These are phyloP conservation scores for Exophiala lecanii-corni DNA, from an alignment of 2,329 filamentous ascomycete species.

Conservation along the genomic window DNA sequence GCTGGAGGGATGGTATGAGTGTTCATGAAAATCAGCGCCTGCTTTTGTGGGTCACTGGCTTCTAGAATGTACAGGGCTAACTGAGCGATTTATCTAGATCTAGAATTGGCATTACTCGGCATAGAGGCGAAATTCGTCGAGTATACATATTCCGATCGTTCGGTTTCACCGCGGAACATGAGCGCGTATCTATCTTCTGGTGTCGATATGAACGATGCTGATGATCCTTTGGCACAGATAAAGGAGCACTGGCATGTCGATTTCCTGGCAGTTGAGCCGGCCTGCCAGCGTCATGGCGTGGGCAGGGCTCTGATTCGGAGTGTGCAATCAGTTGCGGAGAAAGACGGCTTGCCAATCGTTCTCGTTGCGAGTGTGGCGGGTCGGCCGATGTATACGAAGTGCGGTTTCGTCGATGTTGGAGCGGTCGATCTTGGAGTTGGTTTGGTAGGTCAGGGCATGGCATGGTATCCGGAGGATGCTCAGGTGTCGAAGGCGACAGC, in stretches of 20 bases:
- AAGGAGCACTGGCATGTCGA: slow-evolving; percentile 25
- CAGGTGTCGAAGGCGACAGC: too few species aligned
- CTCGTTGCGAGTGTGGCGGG: slow-evolving; percentile 28
- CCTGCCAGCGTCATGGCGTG: slow-evolving; percentile 29
- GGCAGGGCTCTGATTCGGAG: slow-evolving; percentile 28
- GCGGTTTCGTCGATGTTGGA: slow-evolving; percentile 29
- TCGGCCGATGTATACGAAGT: slow-evolving; percentile 28
- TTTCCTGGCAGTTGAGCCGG: slow-evolving; percentile 24
- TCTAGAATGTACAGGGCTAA: too few species aligned
- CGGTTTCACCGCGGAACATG: slow-evolving; percentile 7
- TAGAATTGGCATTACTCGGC: slow-evolving; percentile 16
- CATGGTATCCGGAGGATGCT: slow-evolving; percentile 11
- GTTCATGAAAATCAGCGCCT: slow-evolving; percentile 15
- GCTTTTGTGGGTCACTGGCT: neutral
- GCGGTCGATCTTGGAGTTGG: slow-evolving; percentile 7
- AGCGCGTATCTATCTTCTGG: neutral
- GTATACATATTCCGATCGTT: slow-evolving; percentile 16
- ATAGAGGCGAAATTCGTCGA: slow-evolving; percentile 15
- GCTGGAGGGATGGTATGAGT: too few species aligned
- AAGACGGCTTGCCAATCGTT: slow-evolving; percentile 25
- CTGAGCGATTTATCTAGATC: slow-evolving; percentile 10
- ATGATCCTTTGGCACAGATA: slow-evolving; percentile 23
- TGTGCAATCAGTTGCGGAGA: slow-evolving; percentile 24
- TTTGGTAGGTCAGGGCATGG: slow-evolving; percentile 12
- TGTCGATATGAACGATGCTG: neutral